Evolutionary conservation across 495 filamentous ascomycete species (phyloP).

Genomic region (Recurvomyces mirabilis): DNA sequence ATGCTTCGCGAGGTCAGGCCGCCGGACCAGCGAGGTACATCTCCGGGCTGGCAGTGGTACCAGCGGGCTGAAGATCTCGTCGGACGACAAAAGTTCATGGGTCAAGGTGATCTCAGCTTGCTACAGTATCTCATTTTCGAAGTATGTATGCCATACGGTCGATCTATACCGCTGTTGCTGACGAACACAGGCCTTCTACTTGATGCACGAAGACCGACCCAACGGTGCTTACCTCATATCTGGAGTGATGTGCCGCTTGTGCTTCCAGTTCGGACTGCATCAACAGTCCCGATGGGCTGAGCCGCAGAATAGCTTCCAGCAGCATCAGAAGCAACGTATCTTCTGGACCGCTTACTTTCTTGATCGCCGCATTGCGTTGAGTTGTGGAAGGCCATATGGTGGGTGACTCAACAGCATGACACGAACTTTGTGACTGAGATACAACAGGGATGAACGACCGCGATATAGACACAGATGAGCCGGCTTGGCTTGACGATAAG

Average conservation of each 20-base stretch:
- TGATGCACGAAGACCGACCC: conserved; percentile 12
- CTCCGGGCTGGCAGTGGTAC: conserved; percentile 18
- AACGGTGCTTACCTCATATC: conserved; percentile 19
- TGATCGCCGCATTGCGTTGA: conserved; percentile 19
- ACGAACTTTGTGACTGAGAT: background rate
- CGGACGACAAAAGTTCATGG: conserved; percentile 8
- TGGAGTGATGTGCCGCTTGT: conserved; percentile 15
- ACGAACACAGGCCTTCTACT: conserved; percentile 6
- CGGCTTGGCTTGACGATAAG: conserved; percentile 1
- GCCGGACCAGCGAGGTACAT: background rate
- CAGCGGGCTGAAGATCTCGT: conserved; percentile 14
- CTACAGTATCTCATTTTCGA: conserved; percentile 16
- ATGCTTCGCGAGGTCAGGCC: background rate
- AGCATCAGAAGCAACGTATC: conserved; percentile 17
- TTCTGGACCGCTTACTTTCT: conserved; percentile 16
- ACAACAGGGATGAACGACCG: conserved; percentile 5
- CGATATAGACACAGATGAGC: conserved; percentile 15
- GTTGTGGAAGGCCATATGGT: conserved; percentile 17
- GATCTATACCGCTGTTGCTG: background rate
- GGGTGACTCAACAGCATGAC: background rate
- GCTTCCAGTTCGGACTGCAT: conserved; percentile 19
- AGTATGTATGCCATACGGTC: background rate
- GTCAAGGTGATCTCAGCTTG: conserved; percentile 15
- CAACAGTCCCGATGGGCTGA: conserved; percentile 11
- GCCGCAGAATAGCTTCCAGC: conserved; percentile 2